Conservation (phyloP, 331 rosid genomes). For the Acacia pycnantha region DNA sequence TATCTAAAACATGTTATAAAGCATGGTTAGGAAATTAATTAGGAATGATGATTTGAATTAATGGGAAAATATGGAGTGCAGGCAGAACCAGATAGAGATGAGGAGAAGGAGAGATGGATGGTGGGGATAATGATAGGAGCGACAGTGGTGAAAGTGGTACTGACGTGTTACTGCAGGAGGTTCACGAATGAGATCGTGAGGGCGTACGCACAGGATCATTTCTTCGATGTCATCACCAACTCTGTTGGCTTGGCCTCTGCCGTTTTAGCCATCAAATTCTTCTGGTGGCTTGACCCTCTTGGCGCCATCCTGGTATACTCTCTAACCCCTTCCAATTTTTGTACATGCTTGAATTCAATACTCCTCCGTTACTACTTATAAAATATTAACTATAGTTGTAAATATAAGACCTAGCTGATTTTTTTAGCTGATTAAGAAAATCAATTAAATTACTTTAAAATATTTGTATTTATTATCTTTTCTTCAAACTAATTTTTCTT, state of each 20-base stretch:
- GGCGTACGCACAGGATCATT: slow-evolving; percentile 90
- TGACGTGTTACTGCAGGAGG: slow-evolving; percentile 74
- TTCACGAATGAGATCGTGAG: slow-evolving; percentile 77
- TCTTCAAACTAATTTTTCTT: no score
- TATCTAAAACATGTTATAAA: no score
- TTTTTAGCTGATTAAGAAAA: no score
- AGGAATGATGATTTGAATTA: not conserved
- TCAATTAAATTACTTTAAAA: no score
- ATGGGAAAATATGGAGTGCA: slow-evolving; percentile 7
- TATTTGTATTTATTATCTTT: no score
- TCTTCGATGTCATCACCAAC: slow-evolving; percentile 90
- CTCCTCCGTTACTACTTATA: no score
- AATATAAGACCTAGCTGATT: no score
- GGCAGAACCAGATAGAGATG: slow-evolving; percentile 69
- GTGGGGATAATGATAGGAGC: slow-evolving; percentile 81
- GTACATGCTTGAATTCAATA: no score
- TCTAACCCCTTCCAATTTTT: no score
- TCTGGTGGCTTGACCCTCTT: slow-evolving; percentile 91
- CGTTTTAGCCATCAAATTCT: slow-evolving; percentile 72
- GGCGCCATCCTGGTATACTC: slow-evolving; percentile 76
- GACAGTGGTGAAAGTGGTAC: slow-evolving; percentile 53
- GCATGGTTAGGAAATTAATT: not conserved
- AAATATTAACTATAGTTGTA: fast-evolving
- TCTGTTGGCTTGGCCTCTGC: slow-evolving; percentile 75
- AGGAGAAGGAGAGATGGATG: slow-evolving; percentile 82